Evolutionary conservation across 2,329 filamentous ascomycete species (phyloP).

Genomic region (Neonectria coccinea): DNA sequence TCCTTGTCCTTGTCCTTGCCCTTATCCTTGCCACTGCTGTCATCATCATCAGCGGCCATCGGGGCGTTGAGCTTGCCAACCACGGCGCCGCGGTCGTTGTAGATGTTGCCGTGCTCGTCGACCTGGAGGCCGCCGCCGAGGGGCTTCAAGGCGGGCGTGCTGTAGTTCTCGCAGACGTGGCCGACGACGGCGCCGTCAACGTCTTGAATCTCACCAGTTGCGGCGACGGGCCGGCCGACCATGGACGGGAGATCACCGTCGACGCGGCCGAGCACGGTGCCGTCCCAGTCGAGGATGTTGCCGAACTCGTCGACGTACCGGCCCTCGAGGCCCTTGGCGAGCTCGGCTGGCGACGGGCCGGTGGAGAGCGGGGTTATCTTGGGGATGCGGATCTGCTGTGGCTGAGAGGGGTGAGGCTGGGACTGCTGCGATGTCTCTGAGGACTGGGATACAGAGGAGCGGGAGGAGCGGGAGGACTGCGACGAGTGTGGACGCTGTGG

Average conservation of each 20-base stretch:
- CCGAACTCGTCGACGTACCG: constrained; percentile 66
- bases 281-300: constrained; percentile 63
- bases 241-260: constrained; percentile 67
- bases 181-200: constrained; percentile 83
- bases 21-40: background rate
- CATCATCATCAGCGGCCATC: background rate
- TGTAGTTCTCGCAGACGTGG: constrained; percentile 72
- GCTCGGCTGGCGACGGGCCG: constrained; percentile 48
- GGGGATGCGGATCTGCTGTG: constrained; percentile 51
- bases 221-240: constrained; percentile 61
- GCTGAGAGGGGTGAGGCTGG: constrained; percentile 14
- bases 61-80: constrained; percentile 72
- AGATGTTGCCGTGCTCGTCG: constrained; percentile 68
- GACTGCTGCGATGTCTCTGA: background rate
- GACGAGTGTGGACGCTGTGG: background rate
- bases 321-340: constrained; percentile 58
- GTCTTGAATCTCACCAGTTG: constrained; percentile 70
- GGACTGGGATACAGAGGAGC: constrained; percentile 24
- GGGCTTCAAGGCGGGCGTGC: constrained; percentile 63
- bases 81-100: constrained; percentile 66
- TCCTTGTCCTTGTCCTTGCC: constrained; percentile 14
- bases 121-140: constrained; percentile 65
- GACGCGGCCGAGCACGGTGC: constrained; percentile 63
- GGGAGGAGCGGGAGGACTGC: constrained; percentile 3
- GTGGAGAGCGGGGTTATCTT: constrained; percentile 56